These are phyloP conservation scores for Penicillium sp. DNA, from an alignment of 2,329 filamentous ascomycete genomes.

Conservation along the genomic window DNA sequence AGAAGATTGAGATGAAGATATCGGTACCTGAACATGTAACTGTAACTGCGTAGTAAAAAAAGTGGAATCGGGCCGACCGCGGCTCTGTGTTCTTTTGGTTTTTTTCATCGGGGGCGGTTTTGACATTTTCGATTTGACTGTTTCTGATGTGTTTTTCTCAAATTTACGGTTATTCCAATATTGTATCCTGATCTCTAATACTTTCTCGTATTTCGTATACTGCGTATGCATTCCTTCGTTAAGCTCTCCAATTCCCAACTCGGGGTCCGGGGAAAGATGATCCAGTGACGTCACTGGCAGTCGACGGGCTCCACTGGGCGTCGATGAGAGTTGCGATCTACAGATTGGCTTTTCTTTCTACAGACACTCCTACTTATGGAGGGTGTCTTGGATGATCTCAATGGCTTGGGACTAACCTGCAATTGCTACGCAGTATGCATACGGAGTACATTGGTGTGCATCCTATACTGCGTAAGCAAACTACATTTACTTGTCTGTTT, in stretches of 20 bases:
- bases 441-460: neutral
- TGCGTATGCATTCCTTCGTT: too few relatives aligned
- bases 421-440: neutral
- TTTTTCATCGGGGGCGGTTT: too few relatives aligned
- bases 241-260: neutral
- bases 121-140: too few relatives aligned
- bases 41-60: neutral
- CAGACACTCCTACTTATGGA: neutral
- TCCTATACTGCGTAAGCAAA: neutral
- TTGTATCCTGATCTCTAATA: too few relatives aligned
- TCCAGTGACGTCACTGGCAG: neutral
- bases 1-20: too few relatives aligned
- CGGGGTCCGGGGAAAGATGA: constrained; percentile 5
- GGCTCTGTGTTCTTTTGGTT: too few relatives aligned
- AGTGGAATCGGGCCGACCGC: neutral
- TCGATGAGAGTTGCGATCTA: neutral
- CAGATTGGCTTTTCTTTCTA: constrained; percentile 1
- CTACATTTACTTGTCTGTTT: neutral
- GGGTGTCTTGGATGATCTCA: neutral
- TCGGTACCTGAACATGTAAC: neutral
- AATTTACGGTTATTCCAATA: too few relatives aligned
- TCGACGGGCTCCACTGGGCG: neutral
- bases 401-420: neutral
- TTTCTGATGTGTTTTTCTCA: too few relatives aligned
- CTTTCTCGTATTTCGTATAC: too few relatives aligned